Evolutionary conservation across 805 yeast genomes (phyloP).

Genomic region (Komagataella populi): DNA sequence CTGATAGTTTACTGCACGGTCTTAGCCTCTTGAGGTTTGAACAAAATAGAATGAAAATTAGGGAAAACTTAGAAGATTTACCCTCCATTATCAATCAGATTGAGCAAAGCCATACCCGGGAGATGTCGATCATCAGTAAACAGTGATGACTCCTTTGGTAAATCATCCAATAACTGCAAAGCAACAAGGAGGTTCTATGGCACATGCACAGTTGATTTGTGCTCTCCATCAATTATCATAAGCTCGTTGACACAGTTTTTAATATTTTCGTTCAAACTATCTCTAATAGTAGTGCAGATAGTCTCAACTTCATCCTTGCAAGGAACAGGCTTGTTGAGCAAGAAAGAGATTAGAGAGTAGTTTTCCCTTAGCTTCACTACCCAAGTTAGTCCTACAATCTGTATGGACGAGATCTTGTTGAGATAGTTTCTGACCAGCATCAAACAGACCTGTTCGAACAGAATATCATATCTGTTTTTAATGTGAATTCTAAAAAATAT

Average conservation of each 20-base stretch:
- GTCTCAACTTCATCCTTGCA: background rate
- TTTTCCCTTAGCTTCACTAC: background rate
- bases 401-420: background rate
- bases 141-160: conserved; percentile 1
- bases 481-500: background rate
- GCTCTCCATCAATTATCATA: background rate
- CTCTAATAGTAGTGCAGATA: background rate
- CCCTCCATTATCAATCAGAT: background rate
- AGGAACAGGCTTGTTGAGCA: background rate
- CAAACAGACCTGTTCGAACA: background rate
- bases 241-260: background rate
- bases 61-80: background rate
- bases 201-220: background rate
- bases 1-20: conserved; percentile 54
- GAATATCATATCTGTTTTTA: background rate
- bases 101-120: background rate
- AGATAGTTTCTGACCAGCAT: background rate
- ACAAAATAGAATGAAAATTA: conserved; percentile 9
- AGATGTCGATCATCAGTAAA: background rate
- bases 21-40: conserved; percentile 34
- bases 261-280: background rate
- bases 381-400: background rate
- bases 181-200: background rate
- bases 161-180: conserved; percentile 1
- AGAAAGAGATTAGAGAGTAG: background rate